Evolutionary conservation across 495 filamentous ascomycete genomes (phyloP), one percentile per base, ranked within the genome.

Genomic region (Echria macrotheca): DNA sequence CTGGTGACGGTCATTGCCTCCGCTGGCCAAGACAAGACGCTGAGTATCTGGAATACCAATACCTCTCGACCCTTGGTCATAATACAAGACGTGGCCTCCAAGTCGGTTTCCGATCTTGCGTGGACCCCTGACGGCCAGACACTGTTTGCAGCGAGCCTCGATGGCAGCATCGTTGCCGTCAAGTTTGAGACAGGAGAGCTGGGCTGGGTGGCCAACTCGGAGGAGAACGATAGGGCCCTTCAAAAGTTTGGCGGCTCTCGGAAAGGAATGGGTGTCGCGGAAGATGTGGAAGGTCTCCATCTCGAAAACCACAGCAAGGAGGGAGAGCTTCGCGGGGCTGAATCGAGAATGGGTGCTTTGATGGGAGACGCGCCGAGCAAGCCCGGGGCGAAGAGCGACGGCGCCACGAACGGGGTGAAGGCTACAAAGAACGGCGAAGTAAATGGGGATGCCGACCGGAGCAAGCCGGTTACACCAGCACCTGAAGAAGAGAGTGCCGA

Each of bases 21-120:
- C 55, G 93, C 91, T 2, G 93, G 93, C 11, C 94, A 95, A 52
- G 93, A 99, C 63, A 96, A 96, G 63, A 87, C 90, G 0, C 64
- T 99, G 25, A 96, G 85, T 61, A 80, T 99, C 29, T 99, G 93
- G 93, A 95, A 96, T 61, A 99, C 93, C 5, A 94, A 87, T 52
- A 91, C 87, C 37, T 87, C 93, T 5, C 69, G 91, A 35, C 93
- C 93, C 0, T 82, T 97, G 25, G 82, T 95, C 8, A 89, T 96
- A 28, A 75, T 85, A 4, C 86, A 94, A 54, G 91, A 96, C 53
- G 66, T 97, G 52, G 83, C 88, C 9, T 78, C 81, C 19, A 99
- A 99, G 68, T 83, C 91, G 2, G 86, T 97, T 38, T 89, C 88
- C 0, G 93, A 99, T 69, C 73, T 99, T 36, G 86, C 91, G 0